Evolutionary conservation across 2,329 filamentous ascomycete species (phyloP), one percentile per base, ranked within the genome.

Genomic region (Alternaria sp.): DNA sequence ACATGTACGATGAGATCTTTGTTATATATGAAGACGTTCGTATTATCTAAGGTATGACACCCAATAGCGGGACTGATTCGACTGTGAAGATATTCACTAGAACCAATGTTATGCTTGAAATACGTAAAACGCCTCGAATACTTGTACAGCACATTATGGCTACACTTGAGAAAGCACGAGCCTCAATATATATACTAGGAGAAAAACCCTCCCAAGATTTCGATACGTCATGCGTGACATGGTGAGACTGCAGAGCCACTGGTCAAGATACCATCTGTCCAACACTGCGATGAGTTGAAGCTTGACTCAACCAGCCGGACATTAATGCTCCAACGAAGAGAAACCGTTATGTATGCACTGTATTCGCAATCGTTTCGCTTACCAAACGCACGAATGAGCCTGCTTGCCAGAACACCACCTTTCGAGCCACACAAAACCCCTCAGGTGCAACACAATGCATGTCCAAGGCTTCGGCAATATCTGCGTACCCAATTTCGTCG

Each of bases 321-420:
- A 64, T 60, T 52, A 47, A 62, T 53, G 61, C 64, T 57, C 57
- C 55, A 51, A 54, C 57, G 49, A 59, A 60, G 43, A 38, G 49
- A 53, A 64, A 61, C 64, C 57, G 65, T 65, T 63, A 67, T 67
- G 65, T 57, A 63, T 54, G 54, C 42, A 55, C 46, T 57, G 64
- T 39, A 68, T 61, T 66, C 59, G 59, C 59, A 69, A 67, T 66
- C 54, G 48, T 52, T 64, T 64, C 64, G 66, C 61, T 62, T 63
- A 54, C 18, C 18, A 32, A 36, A 41, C 53, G 53, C 57, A 44
- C 69, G 60, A 70, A 70, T 72, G 56, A 52, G 54, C 57, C 30
- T 32, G 48, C 60, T 53, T 67, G 47, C 49, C 63, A 44, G 38
- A 42, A 43, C 68, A 70, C 68, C 68, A 72, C 49, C 61, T 59